Evolutionary conservation across 2,329 filamentous ascomycete genomes (phyloP), one percentile per base, ranked within the genome.

Genomic region (Curvularia sp.): DNA sequence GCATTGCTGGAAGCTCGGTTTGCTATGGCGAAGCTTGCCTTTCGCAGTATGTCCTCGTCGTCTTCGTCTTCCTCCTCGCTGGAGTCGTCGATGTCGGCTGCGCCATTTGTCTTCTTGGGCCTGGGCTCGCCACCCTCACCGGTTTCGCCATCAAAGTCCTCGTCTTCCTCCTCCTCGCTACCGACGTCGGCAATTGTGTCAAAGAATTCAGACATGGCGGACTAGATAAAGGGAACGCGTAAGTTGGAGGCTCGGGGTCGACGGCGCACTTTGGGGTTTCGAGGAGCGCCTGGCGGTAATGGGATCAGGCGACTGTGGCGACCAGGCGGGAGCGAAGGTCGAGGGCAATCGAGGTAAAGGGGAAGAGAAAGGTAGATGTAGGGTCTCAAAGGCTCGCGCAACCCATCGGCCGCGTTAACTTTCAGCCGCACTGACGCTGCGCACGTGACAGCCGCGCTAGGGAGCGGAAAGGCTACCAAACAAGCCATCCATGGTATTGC

Each of bases 131-230:
- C 71, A 41, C 59, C 60, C 46, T 70, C 68, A 20, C 38, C 55
- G 12, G 56, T 48, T n/a, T 61, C 58, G 50, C 65, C 70, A 61
- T 77, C 75, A 53, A 73, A 76, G 53, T 76, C 74, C 56, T 76
- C 75, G 55, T 78, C 76, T 33, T 77, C 76, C 53, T 77, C 76
- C 55, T 70, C 68, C 58, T 70, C 68, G 66, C 88, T 88, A 74
- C 93, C 93, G 60, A 97, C 82, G 78, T 96, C 88, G 68, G 94
- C 95, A 81, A 93, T 89, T 64, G 88, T 88, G 68, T 94, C 89
- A 72, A 99, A 89, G 74, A 97, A 82, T 75, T 93, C 66, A 46
- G 71, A 60, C 73, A 76, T 78, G 61, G 58, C 69, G 57, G 48
- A 52, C 30, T 51, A 60, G 62, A 70, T 66, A 74, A 71, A 72